phyloP scores from a whole-genome alignment of 371 early-diverging fungal species.

The Mortierella sp. region DNA sequence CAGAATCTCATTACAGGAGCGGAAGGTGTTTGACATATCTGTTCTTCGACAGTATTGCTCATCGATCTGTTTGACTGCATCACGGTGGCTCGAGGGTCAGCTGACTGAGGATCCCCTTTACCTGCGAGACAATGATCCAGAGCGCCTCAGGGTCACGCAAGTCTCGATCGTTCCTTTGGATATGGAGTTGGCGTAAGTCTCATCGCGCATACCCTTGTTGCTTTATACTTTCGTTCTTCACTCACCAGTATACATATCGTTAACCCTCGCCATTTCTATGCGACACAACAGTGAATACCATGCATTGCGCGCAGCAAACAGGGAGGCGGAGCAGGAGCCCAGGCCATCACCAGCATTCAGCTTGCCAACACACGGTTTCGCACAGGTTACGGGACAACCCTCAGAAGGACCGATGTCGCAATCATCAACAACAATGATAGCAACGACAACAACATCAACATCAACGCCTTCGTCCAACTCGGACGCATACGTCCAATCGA shows the following conservation, averaged over 20 bases:
- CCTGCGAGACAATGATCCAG: constrained; percentile 45
- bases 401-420: neutral
- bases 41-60: constrained; percentile 74
- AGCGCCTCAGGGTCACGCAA: constrained; percentile 20
- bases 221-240: neutral
- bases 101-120: constrained; percentile 76
- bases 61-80: constrained; percentile 70
- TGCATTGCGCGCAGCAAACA: constrained; percentile 11
- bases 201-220: neutral
- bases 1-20: constrained; percentile 69
- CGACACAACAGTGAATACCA: constrained; percentile 34
- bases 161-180: constrained; percentile 48
- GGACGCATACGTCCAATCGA: constrained; percentile 37
- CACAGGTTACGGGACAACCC: neutral
- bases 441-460: neutral
- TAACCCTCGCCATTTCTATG: neutral
- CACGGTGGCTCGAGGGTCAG: constrained; percentile 72
- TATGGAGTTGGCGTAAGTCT: constrained; percentile 44
- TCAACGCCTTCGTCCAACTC: constrained; percentile 14
- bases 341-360: constrained; percentile 26
- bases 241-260: neutral
- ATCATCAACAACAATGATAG: neutral
- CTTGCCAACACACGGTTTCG: constrained; percentile 20
- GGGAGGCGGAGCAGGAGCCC: neutral
- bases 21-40: constrained; percentile 77